Percentiles rank a stretch among this genome's conserved stretches.
These are phyloP conservation scores for Sisymbrium irio DNA, from an alignment of 345 rosid species.

Conservation along the genomic window DNA sequence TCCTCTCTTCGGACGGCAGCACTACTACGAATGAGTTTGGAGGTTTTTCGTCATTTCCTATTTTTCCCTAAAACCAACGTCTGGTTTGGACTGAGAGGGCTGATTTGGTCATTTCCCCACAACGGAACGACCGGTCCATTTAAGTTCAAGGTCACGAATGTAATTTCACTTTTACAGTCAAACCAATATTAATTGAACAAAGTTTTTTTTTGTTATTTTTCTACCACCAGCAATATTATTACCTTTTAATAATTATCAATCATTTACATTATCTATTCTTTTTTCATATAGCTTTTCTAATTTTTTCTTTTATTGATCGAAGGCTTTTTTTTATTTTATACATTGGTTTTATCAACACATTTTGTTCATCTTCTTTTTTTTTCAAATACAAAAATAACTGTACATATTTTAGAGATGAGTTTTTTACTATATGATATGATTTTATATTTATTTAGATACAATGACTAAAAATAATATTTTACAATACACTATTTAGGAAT, in stretches of 20 bases:
- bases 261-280: slow-evolving; percentile 11
- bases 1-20: not conserved
- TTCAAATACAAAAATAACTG: too few species aligned
- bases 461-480: too few species aligned
- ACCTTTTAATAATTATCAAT: slow-evolving; percentile 23
- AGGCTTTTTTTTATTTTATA: not conserved
- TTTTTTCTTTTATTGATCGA: too few species aligned
- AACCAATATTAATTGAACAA: slow-evolving; percentile 3
- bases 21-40: not conserved
- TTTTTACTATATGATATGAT: too few species aligned
- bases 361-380: not conserved
- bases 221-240: slow-evolving; percentile 22
- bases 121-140: not conserved
- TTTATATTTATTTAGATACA: too few species aligned
- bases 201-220: not conserved
- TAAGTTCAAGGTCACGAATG: not conserved
- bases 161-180: slow-evolving; percentile 4
- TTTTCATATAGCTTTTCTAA: not conserved
- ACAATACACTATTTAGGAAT: too few species aligned
- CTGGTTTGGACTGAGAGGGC: not conserved
- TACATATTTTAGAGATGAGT: too few species aligned
- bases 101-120: not conserved
- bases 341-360: not conserved
- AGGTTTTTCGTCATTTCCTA: not conserved
- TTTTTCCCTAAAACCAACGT: not conserved